Evolutionary conservation across 2,329 filamentous ascomycete genomes (phyloP).

Genomic region (Dissoconium aciculare): DNA sequence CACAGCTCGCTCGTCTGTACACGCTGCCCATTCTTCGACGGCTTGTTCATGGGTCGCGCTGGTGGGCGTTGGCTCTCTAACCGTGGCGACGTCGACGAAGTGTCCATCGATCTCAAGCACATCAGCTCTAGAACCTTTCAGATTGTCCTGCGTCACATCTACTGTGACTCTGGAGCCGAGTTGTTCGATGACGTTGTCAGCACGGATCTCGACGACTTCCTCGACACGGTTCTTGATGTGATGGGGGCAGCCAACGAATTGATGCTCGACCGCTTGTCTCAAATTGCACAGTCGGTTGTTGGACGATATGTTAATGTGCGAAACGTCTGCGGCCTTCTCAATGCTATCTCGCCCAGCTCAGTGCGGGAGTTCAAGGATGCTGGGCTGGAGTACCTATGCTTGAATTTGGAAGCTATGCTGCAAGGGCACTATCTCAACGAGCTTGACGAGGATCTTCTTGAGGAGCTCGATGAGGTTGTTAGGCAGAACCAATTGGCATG

Average conservation of each 20-base stretch:
- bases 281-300: slow-evolving; percentile 74
- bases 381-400: slow-evolving; percentile 76
- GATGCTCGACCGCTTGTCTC: slow-evolving; percentile 81
- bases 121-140: slow-evolving; percentile 58
- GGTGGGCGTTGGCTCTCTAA: slow-evolving; percentile 60
- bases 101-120: slow-evolving; percentile 71
- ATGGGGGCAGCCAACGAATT: slow-evolving; percentile 83
- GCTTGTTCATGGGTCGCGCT: slow-evolving; percentile 77
- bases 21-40: slow-evolving; percentile 83
- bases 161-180: slow-evolving; percentile 65
- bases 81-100: slow-evolving; percentile 33
- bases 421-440: slow-evolving; percentile 75
- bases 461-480: slow-evolving; percentile 66
- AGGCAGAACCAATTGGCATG: slow-evolving; percentile 67
- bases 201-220: slow-evolving; percentile 63
- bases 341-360: slow-evolving; percentile 70
- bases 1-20: slow-evolving; percentile 70
- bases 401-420: slow-evolving; percentile 82
- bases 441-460: slow-evolving; percentile 67
- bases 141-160: slow-evolving; percentile 67
- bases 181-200: slow-evolving; percentile 66
- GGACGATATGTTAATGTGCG: slow-evolving; percentile 71
- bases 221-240: slow-evolving; percentile 80
- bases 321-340: slow-evolving; percentile 74
- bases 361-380: slow-evolving; percentile 77